phyloP scores from a whole-genome alignment of 192 early-diverging fungal genomes.

The Diversispora eburnea region DNA sequence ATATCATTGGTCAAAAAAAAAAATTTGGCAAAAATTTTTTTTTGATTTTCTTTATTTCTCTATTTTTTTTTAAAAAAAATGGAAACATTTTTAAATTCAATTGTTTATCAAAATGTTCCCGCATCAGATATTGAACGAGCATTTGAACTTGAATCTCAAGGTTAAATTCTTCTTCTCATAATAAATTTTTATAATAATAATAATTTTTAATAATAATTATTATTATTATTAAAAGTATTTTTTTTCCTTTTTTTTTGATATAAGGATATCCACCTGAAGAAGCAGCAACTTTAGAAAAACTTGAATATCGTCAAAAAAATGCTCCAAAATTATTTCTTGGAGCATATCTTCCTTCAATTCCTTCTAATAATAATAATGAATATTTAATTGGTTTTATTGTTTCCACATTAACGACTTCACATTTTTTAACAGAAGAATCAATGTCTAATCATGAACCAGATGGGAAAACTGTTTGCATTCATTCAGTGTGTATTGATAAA shows the following conservation, averaged over 20 bases:
- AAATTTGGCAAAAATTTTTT: no score
- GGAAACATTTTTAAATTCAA: not conserved
- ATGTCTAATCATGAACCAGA: constrained; percentile 59
- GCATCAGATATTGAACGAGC: constrained; percentile 15
- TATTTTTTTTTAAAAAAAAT: no score
- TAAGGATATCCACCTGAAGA: constrained; percentile 46
- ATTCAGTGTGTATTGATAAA: constrained; percentile 60
- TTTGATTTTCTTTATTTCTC: no score
- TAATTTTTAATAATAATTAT: not conserved
- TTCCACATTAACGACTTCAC: constrained; percentile 44
- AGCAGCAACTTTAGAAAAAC: constrained; percentile 42
- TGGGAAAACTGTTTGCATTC: constrained; percentile 63
- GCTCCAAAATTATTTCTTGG: constrained; percentile 42
- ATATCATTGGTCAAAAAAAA: no score
- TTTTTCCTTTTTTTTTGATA: not conserved
- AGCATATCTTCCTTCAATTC: constrained; percentile 29
- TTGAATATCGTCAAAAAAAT: constrained; percentile 37
- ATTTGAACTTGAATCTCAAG: constrained; percentile 26
- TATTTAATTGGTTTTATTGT: constrained; percentile 58
- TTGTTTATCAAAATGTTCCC: not conserved
- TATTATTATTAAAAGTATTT: not conserved
- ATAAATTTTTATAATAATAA: not conserved
- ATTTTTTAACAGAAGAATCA: constrained; percentile 57
- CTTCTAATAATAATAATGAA: not conserved
- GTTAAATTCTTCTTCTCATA: not conserved